Evolutionary conservation across 2,329 filamentous ascomycete genomes (phyloP).

Genomic region (Colletotrichum chrysophilum): DNA sequence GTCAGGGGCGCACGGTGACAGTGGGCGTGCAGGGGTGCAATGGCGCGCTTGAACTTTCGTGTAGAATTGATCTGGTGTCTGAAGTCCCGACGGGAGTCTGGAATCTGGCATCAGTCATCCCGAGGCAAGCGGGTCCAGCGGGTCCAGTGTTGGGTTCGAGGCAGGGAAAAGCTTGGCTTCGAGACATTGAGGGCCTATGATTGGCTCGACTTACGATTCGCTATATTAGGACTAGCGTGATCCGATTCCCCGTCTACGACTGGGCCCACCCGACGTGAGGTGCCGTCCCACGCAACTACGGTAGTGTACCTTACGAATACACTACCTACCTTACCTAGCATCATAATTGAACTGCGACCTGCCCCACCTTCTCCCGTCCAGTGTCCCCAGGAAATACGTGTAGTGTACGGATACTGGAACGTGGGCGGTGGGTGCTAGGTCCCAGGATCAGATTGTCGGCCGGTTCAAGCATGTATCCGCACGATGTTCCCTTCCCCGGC

Average conservation of each 20-base stretch:
- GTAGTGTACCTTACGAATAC: too few relatives aligned
- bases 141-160: not conserved
- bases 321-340: not conserved
- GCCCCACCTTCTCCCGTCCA: not conserved
- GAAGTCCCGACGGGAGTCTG: not conserved
- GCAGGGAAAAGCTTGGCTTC: not conserved
- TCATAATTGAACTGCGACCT: not conserved
- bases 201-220: slow-evolving; percentile 5
- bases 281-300: not conserved
- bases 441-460: not conserved
- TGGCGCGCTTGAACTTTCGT: not conserved
- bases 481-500: not conserved
- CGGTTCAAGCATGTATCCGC: not conserved
- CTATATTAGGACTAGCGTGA: not conserved
- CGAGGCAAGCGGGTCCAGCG: not conserved
- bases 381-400: not conserved
- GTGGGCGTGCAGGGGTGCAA: not conserved
- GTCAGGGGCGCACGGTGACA: not conserved
- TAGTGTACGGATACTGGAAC: not conserved
- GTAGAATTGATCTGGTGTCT: not conserved
- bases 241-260: not conserved
- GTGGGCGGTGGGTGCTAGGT: not conserved
- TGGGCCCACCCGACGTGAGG: not conserved
- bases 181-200: not conserved
- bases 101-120: not conserved